Evolutionary conservation across 164 flowering plant genomes (phyloP), one percentile per base, ranked within the genome.

Genomic region (Aristolochia californica): DNA sequence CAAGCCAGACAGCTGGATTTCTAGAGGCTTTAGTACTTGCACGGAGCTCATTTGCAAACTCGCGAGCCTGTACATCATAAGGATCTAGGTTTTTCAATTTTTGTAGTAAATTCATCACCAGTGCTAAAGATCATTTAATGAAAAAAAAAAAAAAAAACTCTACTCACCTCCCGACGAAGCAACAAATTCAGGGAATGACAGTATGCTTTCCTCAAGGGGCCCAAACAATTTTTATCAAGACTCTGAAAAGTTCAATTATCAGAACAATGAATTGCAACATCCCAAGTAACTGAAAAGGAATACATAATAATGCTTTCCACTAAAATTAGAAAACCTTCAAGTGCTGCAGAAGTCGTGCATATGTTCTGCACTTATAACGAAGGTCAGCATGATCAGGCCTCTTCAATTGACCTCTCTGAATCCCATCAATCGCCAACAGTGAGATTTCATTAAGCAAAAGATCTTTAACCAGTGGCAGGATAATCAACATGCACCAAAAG

Each of bases 341-440:
- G 68, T 94, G 96, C 68, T 94, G 97, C 68, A 94, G 61, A 71
- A 94, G 95, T 40, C 97, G 96, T 70, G 99, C 99, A 78, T 90
- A 94, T 49, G 96, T 94, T 82, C 99, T 77, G 83, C 97, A 94
- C 77, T 88, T 94, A 68, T 83, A 94, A 43, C 99, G 80, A 64
- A 94, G 77, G 72, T 94, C 99, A 60, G 99, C 99, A 80, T 94
- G 99, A 72, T 94, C 99, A 66, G 99, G 99, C 70, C 99, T 85
- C 80, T 94, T 94, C 72, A 94, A 62, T 62, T 94, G 99, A 59
- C 97, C 99, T 56, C 96, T 77, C 97, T 94, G 81, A 73, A 57
- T 16, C 38, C 57, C 71, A 34, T 34, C 10, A 34, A 34, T 34
- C 62, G 55, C 15, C 3, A 50, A 23, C 22, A 23, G 28, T 65